Evolutionary conservation across 148 eudicot genomes (phyloP).

Genomic region (Rhododendron vialii): DNA sequence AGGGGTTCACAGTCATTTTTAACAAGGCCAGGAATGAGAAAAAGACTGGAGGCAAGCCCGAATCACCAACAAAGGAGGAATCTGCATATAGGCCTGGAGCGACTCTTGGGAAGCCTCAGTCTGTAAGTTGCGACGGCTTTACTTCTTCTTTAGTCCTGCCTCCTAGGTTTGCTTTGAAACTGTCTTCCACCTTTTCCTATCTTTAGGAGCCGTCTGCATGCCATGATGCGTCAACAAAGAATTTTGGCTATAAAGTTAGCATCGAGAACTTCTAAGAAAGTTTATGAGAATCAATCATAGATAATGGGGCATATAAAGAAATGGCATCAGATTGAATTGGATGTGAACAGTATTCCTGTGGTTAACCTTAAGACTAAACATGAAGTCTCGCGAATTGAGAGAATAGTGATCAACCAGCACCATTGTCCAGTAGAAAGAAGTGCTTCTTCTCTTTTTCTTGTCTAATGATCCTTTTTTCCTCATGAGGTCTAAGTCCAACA

Average conservation of each 20-base stretch:
- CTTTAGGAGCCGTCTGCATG: not conserved
- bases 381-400: not conserved
- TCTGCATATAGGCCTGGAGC: conserved; percentile 14
- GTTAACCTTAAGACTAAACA: not conserved
- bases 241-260: not conserved
- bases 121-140: conserved; percentile 21
- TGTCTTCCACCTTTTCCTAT: not conserved
- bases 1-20: conserved; percentile 29
- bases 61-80: conserved; percentile 27
- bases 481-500: not conserved
- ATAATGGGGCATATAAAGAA: not conserved
- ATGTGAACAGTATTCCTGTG: not conserved
- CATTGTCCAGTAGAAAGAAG: not conserved
- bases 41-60: conserved; percentile 25
- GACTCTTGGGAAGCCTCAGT: conserved; percentile 24
- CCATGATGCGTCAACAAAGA: conserved; percentile 1
- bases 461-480: not conserved
- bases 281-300: not conserved
- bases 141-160: not conserved
- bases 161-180: not conserved
- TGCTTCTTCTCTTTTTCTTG: not conserved
- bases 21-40: conserved; percentile 38
- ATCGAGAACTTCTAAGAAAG: not conserved
- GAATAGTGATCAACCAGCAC: not conserved
- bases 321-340: not conserved